Evolutionary conservation across 208 protist species (phyloP).

Genomic region (Giardia duodenalis): DNA sequence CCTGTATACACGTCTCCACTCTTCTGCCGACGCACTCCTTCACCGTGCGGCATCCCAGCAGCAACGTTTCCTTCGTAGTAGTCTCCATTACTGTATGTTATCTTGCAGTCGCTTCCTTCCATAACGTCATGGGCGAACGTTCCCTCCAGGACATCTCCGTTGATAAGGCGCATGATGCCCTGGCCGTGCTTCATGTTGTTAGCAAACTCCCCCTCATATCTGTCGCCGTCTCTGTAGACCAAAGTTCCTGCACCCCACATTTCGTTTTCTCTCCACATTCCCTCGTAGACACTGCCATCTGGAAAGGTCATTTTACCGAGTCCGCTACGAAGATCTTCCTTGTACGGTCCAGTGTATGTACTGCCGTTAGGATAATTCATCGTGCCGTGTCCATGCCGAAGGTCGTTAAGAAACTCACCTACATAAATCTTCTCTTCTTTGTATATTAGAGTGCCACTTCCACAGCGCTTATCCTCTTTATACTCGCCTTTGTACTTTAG

Average conservation of each 20-base stretch:
- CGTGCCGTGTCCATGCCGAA: neutral
- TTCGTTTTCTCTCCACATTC: neutral
- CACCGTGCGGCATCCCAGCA: neutral
- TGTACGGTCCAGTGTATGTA: neutral
- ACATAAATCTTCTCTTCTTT: neutral
- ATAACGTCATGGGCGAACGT: neutral
- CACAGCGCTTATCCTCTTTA: neutral
- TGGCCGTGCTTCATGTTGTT: neutral
- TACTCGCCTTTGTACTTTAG: neutral
- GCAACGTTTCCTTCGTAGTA: neutral
- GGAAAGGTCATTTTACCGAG: neutral
- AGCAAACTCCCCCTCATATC: neutral
- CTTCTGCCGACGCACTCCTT: neutral
- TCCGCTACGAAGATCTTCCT: neutral
- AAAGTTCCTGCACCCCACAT: neutral
- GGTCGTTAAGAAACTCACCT: neutral
- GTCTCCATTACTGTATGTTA: neutral
- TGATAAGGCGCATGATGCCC: neutral
- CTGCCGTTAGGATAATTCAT: constrained; percentile 6
- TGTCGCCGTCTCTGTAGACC: neutral
- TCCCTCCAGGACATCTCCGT: neutral
- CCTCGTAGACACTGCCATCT: neutral
- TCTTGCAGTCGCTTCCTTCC: neutral
- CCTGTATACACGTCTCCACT: neutral
- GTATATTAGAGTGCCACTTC: neutral